Evolutionary conservation across 805 yeast species (phyloP).

Genomic region (Candida ortonii): DNA sequence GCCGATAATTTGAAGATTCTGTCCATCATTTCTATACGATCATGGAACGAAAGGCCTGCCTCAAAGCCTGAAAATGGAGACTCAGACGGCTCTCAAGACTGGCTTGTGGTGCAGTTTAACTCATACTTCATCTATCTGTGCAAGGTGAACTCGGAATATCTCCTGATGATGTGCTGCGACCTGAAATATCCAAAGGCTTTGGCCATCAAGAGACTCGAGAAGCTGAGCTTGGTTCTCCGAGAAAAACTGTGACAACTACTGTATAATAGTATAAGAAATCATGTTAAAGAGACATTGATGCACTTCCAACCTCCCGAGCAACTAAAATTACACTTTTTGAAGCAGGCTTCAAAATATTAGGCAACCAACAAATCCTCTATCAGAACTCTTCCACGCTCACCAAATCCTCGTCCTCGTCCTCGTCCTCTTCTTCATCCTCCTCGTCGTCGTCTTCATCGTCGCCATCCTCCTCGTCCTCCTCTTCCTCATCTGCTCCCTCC

Average conservation of each 20-base stretch:
- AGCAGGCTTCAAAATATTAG: too few relatives aligned
- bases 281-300: constrained; percentile 1
- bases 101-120: constrained; percentile 29
- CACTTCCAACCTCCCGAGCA: constrained; percentile 1
- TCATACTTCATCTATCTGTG: constrained; percentile 24
- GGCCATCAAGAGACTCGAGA: constrained; percentile 27
- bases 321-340: constrained; percentile 5
- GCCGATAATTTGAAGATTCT: constrained; percentile 31
- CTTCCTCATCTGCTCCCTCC: constrained; percentile 29
- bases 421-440: constrained; percentile 8
- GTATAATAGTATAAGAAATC: constrained; percentile 1
- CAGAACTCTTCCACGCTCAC: too few relatives aligned
- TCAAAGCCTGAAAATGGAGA: too few relatives aligned
- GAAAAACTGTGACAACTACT: constrained; percentile 7
- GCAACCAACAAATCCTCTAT: too few relatives aligned
- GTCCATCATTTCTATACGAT: constrained; percentile 27
- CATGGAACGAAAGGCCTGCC: constrained; percentile 24
- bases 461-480: constrained; percentile 25
- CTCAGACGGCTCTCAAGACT: constrained; percentile 10
- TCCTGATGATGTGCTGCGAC: constrained; percentile 30
- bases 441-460: constrained; percentile 27
- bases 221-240: constrained; percentile 10
- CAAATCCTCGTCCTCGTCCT: background rate
- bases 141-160: constrained; percentile 21
- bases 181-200: constrained; percentile 29